Conservation (phyloP, 495 filamentous ascomycete genomes). For the Xylaria sp. region DNA sequence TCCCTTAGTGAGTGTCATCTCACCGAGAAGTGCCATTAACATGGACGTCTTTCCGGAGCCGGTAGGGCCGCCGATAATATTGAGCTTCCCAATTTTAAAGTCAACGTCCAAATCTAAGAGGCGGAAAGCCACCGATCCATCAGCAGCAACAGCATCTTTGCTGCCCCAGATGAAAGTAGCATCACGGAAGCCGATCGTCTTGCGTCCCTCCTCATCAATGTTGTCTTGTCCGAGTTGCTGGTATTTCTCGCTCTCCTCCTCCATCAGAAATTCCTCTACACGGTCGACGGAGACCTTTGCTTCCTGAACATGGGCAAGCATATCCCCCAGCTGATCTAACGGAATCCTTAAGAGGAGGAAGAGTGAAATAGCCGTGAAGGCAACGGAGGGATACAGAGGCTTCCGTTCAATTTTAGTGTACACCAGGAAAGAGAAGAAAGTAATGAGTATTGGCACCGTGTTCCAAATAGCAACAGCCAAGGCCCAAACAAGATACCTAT, state of each 20-base stretch:
- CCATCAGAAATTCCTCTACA: slow-evolving; percentile 92
- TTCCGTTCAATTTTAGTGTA: slow-evolving; percentile 94
- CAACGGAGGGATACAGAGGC: slow-evolving; percentile 87
- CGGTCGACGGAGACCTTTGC: slow-evolving; percentile 96
- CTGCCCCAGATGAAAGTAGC: slow-evolving; percentile 90
- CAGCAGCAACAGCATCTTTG: slow-evolving; percentile 64
- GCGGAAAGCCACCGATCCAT: slow-evolving; percentile 74
- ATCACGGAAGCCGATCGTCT: slow-evolving; percentile 81
- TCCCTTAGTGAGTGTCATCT: slow-evolving; percentile 90
- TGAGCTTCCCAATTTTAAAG: slow-evolving; percentile 81
- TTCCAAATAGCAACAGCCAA: slow-evolving; percentile 94
- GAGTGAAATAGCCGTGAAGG: slow-evolving; percentile 94
- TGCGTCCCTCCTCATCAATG: slow-evolving; percentile 62
- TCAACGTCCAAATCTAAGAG: slow-evolving; percentile 78
- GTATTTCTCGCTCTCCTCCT: slow-evolving; percentile 97
- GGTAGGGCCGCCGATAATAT: slow-evolving; percentile 90
- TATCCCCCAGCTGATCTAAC: slow-evolving; percentile 95
- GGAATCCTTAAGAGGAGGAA: slow-evolving; percentile 96
- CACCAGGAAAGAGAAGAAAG: slow-evolving; percentile 91
- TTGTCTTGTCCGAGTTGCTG: slow-evolving; percentile 75
- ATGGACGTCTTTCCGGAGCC: slow-evolving; percentile 95
- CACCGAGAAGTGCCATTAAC: slow-evolving; percentile 94
- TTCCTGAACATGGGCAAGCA: slow-evolving; percentile 98
- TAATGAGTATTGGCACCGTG: slow-evolving; percentile 92
- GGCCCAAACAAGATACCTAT: slow-evolving; percentile 89